Conservation (phyloP, 2,329 filamentous ascomycete genomes). For the Arachnopeziza araneosa region DNA sequence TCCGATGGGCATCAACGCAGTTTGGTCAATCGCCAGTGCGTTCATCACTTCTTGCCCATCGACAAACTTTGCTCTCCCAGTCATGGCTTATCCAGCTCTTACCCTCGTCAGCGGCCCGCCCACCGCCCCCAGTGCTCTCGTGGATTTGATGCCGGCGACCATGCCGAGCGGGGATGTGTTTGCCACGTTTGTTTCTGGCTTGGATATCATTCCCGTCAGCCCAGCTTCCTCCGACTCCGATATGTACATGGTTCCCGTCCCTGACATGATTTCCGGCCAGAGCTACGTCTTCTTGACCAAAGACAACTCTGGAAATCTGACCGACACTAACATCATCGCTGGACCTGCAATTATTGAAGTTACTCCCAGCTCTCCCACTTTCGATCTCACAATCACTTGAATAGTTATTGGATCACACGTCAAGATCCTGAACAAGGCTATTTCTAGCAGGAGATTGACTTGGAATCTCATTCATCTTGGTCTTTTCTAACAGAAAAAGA, state of each 20-base stretch:
- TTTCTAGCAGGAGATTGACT: too few relatives aligned
- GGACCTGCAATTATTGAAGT: not conserved
- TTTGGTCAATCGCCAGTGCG: constrained; percentile 56
- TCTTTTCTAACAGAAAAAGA: too few relatives aligned
- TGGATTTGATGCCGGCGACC: too few relatives aligned
- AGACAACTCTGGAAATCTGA: constrained; percentile 25
- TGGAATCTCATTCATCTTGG: too few relatives aligned
- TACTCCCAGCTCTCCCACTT: not conserved
- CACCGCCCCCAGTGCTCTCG: constrained; percentile 2
- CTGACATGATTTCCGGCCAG: constrained; percentile 33
- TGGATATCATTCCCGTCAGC: constrained; percentile 29
- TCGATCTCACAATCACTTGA: too few relatives aligned
- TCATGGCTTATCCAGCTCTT: constrained; percentile 54
- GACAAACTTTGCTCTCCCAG: constrained; percentile 48
- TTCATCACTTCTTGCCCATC: constrained; percentile 56
- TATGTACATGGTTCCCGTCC: constrained; percentile 27
- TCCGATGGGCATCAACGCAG: constrained; percentile 51
- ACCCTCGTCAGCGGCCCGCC: constrained; percentile 24
- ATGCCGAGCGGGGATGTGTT: too few relatives aligned
- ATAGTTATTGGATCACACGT: too few relatives aligned
- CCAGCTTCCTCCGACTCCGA: constrained; percentile 25
- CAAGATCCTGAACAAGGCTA: too few relatives aligned
- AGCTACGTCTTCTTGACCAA: constrained; percentile 37
- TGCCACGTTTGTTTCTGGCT: too few relatives aligned
- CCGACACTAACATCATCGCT: constrained; percentile 34